These are phyloP conservation scores for Immersiella caudata DNA, from an alignment of 495 filamentous ascomycete genomes.

Conservation along the genomic window DNA sequence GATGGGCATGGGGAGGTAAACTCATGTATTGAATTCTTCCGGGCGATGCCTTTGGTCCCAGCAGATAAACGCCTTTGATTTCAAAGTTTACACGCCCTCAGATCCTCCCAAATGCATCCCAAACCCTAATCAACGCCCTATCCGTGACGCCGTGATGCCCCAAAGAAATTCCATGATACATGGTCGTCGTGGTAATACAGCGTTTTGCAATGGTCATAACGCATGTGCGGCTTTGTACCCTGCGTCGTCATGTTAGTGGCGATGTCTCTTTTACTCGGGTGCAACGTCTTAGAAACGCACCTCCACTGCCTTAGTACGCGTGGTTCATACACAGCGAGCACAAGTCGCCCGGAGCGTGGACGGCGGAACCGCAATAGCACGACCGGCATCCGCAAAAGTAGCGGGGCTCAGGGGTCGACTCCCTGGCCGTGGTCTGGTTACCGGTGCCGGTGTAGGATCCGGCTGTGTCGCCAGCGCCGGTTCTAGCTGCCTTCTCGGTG, in stretches of 20 bases:
- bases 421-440: neutral
- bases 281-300: too few species aligned
- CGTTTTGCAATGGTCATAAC: neutral
- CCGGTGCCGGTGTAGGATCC: too few species aligned
- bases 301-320: neutral
- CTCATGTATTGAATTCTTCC: too few species aligned
- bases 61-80: neutral
- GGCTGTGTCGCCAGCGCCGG: neutral
- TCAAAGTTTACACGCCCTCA: neutral
- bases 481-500: neutral
- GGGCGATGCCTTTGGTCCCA: neutral
- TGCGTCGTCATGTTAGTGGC: neutral
- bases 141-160: neutral
- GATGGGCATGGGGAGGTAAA: too few species aligned
- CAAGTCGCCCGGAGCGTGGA: neutral
- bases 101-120: neutral
- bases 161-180: neutral
- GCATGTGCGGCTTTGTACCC: neutral
- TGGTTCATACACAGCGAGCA: neutral
- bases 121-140: neutral
- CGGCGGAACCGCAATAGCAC: constrained; percentile 3
- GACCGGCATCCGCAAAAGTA: constrained; percentile 1
- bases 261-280: neutral
- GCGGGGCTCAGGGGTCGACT: neutral
- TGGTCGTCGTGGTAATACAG: neutral